A percentile compares a stretch with the other conserved stretches of the same genome.
These are phyloP conservation scores for Flaveria floridana DNA, from an alignment of 140 eudicot species.

Conservation along the genomic window DNA sequence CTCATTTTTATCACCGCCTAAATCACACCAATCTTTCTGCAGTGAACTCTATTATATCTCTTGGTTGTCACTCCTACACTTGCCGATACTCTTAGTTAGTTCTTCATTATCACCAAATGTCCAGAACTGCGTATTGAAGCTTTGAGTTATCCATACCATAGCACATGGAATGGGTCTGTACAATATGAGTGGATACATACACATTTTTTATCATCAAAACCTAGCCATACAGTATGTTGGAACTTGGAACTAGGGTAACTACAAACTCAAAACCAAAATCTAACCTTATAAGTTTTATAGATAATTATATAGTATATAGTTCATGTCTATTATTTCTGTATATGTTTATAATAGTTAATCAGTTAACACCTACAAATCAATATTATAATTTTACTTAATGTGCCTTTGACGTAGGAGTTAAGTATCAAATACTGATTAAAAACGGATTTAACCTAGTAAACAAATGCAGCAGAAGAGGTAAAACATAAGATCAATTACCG, in stretches of 20 bases:
- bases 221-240: neutral
- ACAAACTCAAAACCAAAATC: neutral
- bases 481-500: slow-evolving; percentile 35
- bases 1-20: neutral
- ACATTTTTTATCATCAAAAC: neutral
- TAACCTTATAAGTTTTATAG: too few relatives aligned
- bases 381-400: neutral
- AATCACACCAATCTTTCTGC: neutral
- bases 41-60: neutral
- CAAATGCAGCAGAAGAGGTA: neutral
- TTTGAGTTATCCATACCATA: neutral
- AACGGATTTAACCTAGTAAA: neutral
- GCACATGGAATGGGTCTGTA: neutral
- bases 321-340: neutral
- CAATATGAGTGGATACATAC: neutral
- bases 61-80: neutral
- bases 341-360: neutral
- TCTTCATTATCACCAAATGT: slow-evolving; percentile 6
- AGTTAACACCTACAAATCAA: slow-evolving; percentile 1
- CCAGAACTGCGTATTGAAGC: neutral
- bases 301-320: too few relatives aligned
- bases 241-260: neutral
- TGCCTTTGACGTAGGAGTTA: neutral
- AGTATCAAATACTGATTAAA: slow-evolving; percentile 17
- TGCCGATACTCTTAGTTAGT: neutral